These are phyloP conservation scores for Kwoniella mangroviensis DNA, from an alignment of 768 basidiomycete species.

Conservation along the genomic window DNA sequence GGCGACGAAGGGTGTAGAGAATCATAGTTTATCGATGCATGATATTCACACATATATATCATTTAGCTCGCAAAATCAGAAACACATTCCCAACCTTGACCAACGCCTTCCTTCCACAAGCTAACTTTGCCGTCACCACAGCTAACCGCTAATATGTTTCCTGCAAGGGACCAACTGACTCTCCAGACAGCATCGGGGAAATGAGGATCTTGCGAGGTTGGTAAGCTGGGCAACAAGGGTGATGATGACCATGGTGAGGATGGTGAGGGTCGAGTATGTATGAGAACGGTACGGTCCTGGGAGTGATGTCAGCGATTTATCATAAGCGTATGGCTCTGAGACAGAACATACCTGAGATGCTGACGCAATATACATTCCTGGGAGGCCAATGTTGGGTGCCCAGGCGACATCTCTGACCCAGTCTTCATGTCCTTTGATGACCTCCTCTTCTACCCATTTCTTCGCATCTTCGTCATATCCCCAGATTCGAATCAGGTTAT, in stretches of 20 bases:
- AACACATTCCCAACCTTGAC: slow-evolving; percentile 95
- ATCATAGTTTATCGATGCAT: background rate
- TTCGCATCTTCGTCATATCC: slow-evolving; percentile 82
- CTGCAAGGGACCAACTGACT: slow-evolving; percentile 96
- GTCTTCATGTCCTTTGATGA: slow-evolving; percentile 87
- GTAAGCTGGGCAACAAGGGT: slow-evolving; percentile 57
- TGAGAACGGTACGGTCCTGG: slow-evolving; percentile 58
- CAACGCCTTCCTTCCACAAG: slow-evolving; percentile 96
- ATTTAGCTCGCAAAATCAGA: slow-evolving; percentile 84
- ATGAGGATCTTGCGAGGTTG: slow-evolving; percentile 67
- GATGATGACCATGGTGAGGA: slow-evolving; percentile 55
- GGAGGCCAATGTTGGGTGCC: slow-evolving; percentile 95
- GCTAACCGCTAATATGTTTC: slow-evolving; percentile 93
- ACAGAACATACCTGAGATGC: slow-evolving; percentile 73
- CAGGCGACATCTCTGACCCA: slow-evolving; percentile 99
- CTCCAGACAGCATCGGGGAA: slow-evolving; percentile 99
- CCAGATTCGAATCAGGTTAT: slow-evolving; percentile 95
- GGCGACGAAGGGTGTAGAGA: slow-evolving; percentile 8
- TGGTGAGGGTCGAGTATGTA: slow-evolving; percentile 54
- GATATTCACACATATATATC: background rate
- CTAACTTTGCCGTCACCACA: slow-evolving; percentile 98
- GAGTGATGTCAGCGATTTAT: background rate
- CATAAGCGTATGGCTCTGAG: background rate
- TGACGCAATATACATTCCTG: slow-evolving; percentile 92
- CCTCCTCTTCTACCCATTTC: slow-evolving; percentile 89